phyloP scores from a whole-genome alignment of 139 green algal genomes.

The Mesotaenium endlicherianum region DNA sequence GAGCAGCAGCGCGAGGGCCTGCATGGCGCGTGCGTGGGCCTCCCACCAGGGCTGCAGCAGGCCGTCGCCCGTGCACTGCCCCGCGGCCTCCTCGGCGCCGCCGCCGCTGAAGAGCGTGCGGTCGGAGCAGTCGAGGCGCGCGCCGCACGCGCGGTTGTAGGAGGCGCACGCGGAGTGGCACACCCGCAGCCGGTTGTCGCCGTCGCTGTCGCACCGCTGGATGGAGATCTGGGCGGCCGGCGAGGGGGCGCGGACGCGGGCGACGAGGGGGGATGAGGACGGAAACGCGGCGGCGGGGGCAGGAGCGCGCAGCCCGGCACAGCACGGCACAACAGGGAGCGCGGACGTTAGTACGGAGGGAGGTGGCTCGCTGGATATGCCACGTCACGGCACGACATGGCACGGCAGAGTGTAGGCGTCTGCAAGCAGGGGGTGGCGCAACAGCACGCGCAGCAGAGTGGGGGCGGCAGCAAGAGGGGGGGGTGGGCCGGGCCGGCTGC shows the following conservation, averaged over 20 bases:
- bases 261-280: neutral
- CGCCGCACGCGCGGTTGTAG: slow-evolving; percentile 26
- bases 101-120: slow-evolving; percentile 7
- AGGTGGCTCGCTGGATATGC: too few relatives aligned
- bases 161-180: slow-evolving; percentile 23
- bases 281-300: neutral
- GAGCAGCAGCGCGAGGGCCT: neutral
- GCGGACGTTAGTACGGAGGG: too few relatives aligned
- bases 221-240: slow-evolving; percentile 19
- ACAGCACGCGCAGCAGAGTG: too few relatives aligned
- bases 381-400: too few relatives aligned
- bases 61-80: slow-evolving; percentile 15
- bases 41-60: neutral
- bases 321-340: too few relatives aligned
- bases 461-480: too few relatives aligned
- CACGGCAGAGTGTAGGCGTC: too few relatives aligned
- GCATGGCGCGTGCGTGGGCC: neutral
- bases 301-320: too few relatives aligned
- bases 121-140: slow-evolving; percentile 9
- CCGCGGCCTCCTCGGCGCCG: neutral
- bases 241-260: neutral
- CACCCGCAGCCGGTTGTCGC: slow-evolving; percentile 25
- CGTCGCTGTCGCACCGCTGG: slow-evolving; percentile 28
- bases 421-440: too few relatives aligned
- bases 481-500: too few relatives aligned